These are phyloP conservation scores for Scorias spongiosa DNA, from an alignment of 2,329 filamentous ascomycete species.

Conservation along the genomic window DNA sequence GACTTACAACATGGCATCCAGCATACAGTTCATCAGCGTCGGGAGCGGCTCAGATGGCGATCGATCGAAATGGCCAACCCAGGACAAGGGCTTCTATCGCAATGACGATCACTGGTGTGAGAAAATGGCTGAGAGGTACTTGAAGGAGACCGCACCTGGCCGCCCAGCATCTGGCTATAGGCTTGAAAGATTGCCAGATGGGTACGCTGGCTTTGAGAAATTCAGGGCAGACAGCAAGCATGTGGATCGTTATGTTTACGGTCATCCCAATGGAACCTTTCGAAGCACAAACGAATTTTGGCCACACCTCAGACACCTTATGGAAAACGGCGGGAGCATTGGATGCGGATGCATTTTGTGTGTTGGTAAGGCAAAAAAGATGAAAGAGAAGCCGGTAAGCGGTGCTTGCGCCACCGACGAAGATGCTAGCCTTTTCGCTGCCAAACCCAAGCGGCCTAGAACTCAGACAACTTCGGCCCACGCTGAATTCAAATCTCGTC, in stretches of 20 bases:
- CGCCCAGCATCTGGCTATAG: constrained; percentile 24
- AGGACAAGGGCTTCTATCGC: constrained; percentile 5
- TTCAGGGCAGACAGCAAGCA: constrained; percentile 24
- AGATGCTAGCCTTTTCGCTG: background rate
- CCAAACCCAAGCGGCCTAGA: background rate
- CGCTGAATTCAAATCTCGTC: background rate
- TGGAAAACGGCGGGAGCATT: constrained; percentile 28
- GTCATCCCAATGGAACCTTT: constrained; percentile 39
- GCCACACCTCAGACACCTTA: constrained; percentile 42
- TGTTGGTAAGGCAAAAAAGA: constrained; percentile 4
- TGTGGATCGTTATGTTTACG: constrained; percentile 41
- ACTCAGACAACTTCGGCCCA: background rate
- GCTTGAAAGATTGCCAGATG: constrained; percentile 38
- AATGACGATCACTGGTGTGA: constrained; percentile 15
- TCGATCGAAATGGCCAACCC: constrained; percentile 8
- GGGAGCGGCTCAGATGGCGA: constrained; percentile 9
- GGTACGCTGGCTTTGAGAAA: constrained; percentile 38
- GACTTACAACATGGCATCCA: background rate
- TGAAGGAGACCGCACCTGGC: constrained; percentile 7
- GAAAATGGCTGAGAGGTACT: constrained; percentile 13
- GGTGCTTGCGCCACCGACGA: constrained; percentile 1
- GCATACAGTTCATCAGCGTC: background rate
- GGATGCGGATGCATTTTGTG: constrained; percentile 39
- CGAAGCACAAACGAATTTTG: constrained; percentile 40
- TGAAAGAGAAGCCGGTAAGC: background rate